Evolutionary conservation across 140 eudicot species (phyloP).

Genomic region (Bidens hawaiensis): DNA sequence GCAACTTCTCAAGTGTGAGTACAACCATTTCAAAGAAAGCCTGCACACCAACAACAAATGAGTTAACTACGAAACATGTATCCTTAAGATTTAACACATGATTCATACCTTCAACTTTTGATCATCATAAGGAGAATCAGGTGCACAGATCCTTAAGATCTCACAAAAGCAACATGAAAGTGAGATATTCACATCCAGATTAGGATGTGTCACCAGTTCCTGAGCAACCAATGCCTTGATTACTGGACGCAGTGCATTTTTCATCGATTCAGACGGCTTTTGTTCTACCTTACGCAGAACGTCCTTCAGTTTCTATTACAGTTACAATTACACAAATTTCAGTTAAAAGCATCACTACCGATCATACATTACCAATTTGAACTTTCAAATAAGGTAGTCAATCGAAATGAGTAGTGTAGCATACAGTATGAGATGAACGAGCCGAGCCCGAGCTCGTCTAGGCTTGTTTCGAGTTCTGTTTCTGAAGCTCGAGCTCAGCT

Average conservation of each 20-base stretch:
- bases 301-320: constrained; percentile 38
- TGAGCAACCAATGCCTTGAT: constrained; percentile 39
- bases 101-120: constrained; percentile 46
- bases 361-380: too few relatives aligned
- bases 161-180: constrained; percentile 59
- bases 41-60: constrained; percentile 37
- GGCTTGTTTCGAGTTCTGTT: too few relatives aligned
- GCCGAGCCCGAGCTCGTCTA: too few relatives aligned
- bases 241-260: constrained; percentile 36
- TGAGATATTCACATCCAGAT: constrained; percentile 43
- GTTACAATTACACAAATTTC: neutral
- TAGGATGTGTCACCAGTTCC: constrained; percentile 33
- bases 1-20: constrained; percentile 31
- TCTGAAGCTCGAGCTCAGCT: too few relatives aligned
- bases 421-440: too few relatives aligned
- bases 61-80: too few relatives aligned
- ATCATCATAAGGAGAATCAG: constrained; percentile 40
- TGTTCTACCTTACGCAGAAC: constrained; percentile 42
- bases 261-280: constrained; percentile 26
- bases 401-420: too few relatives aligned
- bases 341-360: too few relatives aligned
- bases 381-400: too few relatives aligned
- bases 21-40: constrained; percentile 33
- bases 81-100: neutral
- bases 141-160: constrained; percentile 61